These are phyloP conservation scores for Hortiboletus flavorubellus DNA, from an alignment of 768 basidiomycete species.

Conservation along the genomic window DNA sequence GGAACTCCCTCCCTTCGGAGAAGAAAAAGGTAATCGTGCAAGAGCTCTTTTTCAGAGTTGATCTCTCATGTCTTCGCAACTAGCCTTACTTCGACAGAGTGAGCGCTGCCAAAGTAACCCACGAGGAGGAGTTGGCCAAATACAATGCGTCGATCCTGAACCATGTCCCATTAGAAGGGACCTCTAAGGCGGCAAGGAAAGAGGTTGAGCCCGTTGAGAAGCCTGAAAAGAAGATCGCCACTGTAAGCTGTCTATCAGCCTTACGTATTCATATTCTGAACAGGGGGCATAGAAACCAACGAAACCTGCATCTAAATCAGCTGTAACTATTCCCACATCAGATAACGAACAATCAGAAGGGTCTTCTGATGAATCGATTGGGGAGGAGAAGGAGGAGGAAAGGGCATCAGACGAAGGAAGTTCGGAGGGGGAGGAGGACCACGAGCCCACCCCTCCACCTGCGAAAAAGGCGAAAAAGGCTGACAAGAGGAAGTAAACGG, in stretches of 20 bases:
- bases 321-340: conserved; percentile 23
- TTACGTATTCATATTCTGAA: conserved; percentile 18
- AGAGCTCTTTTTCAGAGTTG: neutral
- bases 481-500: conserved; percentile 24
- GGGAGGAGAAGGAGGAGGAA: conserved; percentile 24
- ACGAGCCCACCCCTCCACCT: conserved; percentile 28
- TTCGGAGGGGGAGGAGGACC: conserved; percentile 28
- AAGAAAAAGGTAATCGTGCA: conserved; percentile 68
- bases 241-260: conserved; percentile 16
- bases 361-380: conserved; percentile 22
- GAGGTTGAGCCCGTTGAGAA: conserved; percentile 28
- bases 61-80: neutral
- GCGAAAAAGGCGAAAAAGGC: conserved; percentile 30
- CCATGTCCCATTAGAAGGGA: conserved; percentile 45
- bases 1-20: conserved; percentile 63
- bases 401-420: conserved; percentile 23
- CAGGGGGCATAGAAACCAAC: conserved; percentile 19
- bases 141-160: conserved; percentile 58
- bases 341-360: conserved; percentile 32
- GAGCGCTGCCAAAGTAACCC: conserved; percentile 58
- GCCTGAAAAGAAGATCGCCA: conserved; percentile 23
- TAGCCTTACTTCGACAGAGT: conserved; percentile 40
- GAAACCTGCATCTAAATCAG: conserved; percentile 26
- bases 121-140: conserved; percentile 58
- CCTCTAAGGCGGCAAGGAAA: conserved; percentile 32